These are phyloP conservation scores for Cladosporium sp. DNA, from an alignment of 2,329 filamentous ascomycete genomes.

Conservation along the genomic window DNA sequence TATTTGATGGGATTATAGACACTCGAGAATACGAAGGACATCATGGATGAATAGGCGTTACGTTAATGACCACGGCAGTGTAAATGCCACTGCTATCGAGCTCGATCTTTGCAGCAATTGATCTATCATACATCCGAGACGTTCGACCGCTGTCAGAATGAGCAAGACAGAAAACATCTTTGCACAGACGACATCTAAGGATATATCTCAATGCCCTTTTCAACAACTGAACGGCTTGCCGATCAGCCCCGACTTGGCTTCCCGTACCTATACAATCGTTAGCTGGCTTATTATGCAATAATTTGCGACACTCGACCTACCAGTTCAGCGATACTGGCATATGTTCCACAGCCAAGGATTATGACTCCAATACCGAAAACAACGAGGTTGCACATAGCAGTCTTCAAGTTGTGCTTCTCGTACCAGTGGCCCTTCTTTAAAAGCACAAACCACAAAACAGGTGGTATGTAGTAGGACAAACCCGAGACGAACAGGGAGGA, in stretches of 20 bases:
- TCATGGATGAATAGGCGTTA: not conserved
- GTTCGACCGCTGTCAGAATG: no score
- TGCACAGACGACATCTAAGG: not conserved
- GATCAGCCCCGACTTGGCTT: conserved; percentile 8
- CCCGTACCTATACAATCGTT: not conserved
- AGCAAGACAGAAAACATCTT: not conserved
- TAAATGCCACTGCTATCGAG: not conserved
- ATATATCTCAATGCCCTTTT: not conserved
- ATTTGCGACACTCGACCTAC: not conserved
- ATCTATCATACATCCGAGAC: not conserved
- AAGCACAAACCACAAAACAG: conserved; percentile 39
- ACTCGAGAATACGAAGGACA: not conserved
- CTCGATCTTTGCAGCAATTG: not conserved
- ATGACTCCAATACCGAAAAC: conserved; percentile 35
- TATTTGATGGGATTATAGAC: not conserved
- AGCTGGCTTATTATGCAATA: not conserved
- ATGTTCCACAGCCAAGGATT: conserved; percentile 38
- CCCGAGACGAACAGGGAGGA: conserved; percentile 62
- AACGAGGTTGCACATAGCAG: conserved; percentile 43
- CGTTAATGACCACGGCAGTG: not conserved
- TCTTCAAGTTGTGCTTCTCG: conserved; percentile 42
- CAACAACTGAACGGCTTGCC: conserved; percentile 3
- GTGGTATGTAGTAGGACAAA: conserved; percentile 47
- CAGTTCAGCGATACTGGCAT: conserved; percentile 41
- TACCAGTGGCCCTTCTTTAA: conserved; percentile 46